These are phyloP conservation scores for Sporothrix schenckii DNA, from an alignment of 2,329 filamentous ascomycete species.

Conservation along the genomic window DNA sequence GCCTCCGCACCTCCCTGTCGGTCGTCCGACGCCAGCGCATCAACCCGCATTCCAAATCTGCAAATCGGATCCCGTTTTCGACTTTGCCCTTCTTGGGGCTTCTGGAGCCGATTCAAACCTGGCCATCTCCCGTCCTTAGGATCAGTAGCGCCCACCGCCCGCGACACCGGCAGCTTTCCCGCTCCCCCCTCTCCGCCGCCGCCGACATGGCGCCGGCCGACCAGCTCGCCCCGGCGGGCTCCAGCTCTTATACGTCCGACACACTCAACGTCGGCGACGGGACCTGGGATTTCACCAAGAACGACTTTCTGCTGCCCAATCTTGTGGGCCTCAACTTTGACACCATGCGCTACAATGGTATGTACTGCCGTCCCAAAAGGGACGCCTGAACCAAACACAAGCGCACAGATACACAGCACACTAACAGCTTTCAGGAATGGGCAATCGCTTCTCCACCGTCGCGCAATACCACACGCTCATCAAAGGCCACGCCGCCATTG, in stretches of 20 bases:
- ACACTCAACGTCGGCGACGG: conserved; percentile 80
- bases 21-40: conserved; percentile 12
- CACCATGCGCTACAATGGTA: conserved; percentile 84
- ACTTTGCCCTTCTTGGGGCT: background rate
- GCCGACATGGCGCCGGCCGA: conserved; percentile 64
- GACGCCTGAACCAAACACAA: background rate
- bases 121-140: conserved; percentile 7
- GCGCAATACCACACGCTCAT: conserved; percentile 72
- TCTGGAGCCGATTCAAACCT: conserved; percentile 10
- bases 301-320: conserved; percentile 78
- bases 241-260: conserved; percentile 71
- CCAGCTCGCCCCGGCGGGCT: conserved; percentile 68
- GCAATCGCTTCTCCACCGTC: conserved; percentile 72
- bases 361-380: conserved; percentile 35
- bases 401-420: background rate
- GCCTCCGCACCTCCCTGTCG: background rate
- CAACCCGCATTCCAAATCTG: conserved; percentile 10
- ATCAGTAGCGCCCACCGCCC: background rate
- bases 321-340: conserved; percentile 75
- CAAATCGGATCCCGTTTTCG: background rate
- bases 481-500: conserved; percentile 71
- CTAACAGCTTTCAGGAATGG: conserved; percentile 65
- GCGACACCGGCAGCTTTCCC: background rate
- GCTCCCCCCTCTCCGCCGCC: conserved; percentile 39
- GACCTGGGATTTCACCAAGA: conserved; percentile 78